These are phyloP conservation scores for Alternaria sp. DNA, from an alignment of 2,329 filamentous ascomycete species.

Conservation along the genomic window DNA sequence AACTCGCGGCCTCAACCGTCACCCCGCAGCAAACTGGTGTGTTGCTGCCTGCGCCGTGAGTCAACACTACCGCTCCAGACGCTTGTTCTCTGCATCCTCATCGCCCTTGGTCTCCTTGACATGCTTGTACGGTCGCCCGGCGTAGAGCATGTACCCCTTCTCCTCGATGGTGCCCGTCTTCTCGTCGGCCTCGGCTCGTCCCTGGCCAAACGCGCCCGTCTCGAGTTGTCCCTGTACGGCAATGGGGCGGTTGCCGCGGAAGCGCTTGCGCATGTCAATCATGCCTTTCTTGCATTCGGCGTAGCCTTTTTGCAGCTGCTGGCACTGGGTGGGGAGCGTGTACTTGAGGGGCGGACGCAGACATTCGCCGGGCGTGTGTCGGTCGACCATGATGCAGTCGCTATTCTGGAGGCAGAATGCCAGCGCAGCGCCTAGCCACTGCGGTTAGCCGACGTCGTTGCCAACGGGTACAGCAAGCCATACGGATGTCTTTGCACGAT, in stretches of 20 bases:
- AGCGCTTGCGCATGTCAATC: conserved; percentile 99
- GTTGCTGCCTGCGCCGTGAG: neutral
- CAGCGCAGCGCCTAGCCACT: conserved; percentile 77
- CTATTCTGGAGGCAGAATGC: conserved; percentile 95
- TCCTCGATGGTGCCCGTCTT: conserved; percentile 50
- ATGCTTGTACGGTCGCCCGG: conserved; percentile 43
- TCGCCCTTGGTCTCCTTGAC: conserved; percentile 43
- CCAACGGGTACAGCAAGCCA: conserved; percentile 44
- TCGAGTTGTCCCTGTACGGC: conserved; percentile 49
- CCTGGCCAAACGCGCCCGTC: conserved; percentile 45
- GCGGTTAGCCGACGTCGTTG: conserved; percentile 4
- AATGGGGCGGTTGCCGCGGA: conserved; percentile 91
- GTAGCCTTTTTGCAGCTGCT: conserved; percentile 88
- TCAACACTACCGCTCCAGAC: conserved; percentile 25
- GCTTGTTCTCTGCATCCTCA: conserved; percentile 38
- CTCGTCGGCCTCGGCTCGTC: conserved; percentile 40
- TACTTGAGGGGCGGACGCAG: conserved; percentile 82
- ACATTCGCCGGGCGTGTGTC: conserved; percentile 86
- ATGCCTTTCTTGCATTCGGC: conserved; percentile 95
- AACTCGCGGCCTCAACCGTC: too few relatives aligned
- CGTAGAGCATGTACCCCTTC: conserved; percentile 53
- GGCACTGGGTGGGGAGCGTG: conserved; percentile 84
- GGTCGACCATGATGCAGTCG: conserved; percentile 93
- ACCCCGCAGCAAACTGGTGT: too few relatives aligned
- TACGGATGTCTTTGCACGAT: conserved; percentile 97